Percentiles rank a stretch among this genome's conserved stretches.
Conservation (phyloP, 139 green algal species). For the Chlorella vulgaris region DNA sequence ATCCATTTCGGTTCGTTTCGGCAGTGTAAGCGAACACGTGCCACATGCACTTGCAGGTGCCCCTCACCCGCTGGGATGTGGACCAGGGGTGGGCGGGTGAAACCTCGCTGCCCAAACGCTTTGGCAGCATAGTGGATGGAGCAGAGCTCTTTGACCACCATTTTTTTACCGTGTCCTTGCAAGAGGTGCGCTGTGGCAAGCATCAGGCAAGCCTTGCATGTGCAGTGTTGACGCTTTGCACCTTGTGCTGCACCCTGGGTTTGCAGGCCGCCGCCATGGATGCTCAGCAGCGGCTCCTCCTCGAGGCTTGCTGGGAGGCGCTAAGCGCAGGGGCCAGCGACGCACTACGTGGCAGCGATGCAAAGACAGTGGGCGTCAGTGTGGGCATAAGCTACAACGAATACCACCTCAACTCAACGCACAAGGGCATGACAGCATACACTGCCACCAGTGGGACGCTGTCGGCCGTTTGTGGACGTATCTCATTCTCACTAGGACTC, state of each 20-base stretch:
- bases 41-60: constrained; percentile 22
- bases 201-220: background rate
- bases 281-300: constrained; percentile 76
- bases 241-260: background rate
- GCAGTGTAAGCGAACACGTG: too few species aligned
- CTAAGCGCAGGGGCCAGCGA: background rate
- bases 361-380: background rate
- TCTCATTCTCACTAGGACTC: constrained; percentile 80
- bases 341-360: background rate
- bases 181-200: constrained; percentile 51
- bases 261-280: constrained; percentile 62
- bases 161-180: constrained; percentile 62
- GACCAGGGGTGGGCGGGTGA: constrained; percentile 32
- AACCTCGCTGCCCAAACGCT: constrained; percentile 39
- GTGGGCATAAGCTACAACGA: constrained; percentile 35
- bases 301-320: constrained; percentile 53
- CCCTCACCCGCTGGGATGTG: constrained; percentile 66
- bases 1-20: too few species aligned
- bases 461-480: constrained; percentile 64
- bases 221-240: background rate
- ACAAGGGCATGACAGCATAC: constrained; percentile 32
- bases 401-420: constrained; percentile 39
- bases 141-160: constrained; percentile 74
- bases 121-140: constrained; percentile 56
- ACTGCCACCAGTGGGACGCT: constrained; percentile 55